phyloP scores from a whole-genome alignment of 192 early-diverging fungal genomes.

The Chytriomyces hyalinus region DNA sequence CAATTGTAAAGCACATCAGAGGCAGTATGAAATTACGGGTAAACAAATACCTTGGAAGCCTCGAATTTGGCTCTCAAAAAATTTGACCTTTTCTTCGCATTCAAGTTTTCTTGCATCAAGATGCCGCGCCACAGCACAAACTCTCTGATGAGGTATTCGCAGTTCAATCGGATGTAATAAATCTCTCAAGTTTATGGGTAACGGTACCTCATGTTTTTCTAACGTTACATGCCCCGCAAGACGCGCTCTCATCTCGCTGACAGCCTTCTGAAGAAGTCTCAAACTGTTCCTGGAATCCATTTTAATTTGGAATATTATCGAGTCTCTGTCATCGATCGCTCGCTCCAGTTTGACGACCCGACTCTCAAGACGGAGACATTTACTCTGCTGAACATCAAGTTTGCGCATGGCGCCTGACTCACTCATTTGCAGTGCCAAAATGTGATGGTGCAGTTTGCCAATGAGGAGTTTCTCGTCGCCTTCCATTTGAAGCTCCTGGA shows the following conservation, averaged over 20 bases:
- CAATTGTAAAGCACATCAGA: not conserved
- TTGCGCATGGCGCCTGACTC: constrained; percentile 45
- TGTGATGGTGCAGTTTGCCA: constrained; percentile 63
- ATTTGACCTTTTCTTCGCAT: constrained; percentile 18
- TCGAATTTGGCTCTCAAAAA: constrained; percentile 26
- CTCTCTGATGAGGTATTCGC: constrained; percentile 24
- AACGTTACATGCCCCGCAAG: constrained; percentile 47
- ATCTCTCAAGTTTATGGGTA: too few relatives aligned
- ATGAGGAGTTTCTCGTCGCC: constrained; percentile 63
- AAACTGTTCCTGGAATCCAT: constrained; percentile 44
- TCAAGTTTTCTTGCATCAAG: constrained; percentile 39
- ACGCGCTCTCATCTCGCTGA: constrained; percentile 44
- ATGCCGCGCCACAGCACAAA: constrained; percentile 32
- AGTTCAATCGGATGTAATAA: not conserved
- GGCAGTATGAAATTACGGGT: not conserved
- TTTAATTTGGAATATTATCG: constrained; percentile 49
- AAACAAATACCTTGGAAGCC: constrained; percentile 14
- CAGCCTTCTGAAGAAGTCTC: constrained; percentile 41
- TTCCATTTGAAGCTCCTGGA: constrained; percentile 61
- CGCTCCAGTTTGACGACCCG: constrained; percentile 49
- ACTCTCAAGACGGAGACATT: constrained; percentile 45
- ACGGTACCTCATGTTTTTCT: constrained; percentile 48
- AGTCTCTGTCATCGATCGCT: constrained; percentile 48
- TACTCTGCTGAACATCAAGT: constrained; percentile 38
- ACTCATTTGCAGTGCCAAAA: constrained; percentile 56